Evolutionary conservation across 257 asterid genomes (phyloP), one percentile per base, ranked within the genome.

Genomic region (Paraleonurus japonicus): DNA sequence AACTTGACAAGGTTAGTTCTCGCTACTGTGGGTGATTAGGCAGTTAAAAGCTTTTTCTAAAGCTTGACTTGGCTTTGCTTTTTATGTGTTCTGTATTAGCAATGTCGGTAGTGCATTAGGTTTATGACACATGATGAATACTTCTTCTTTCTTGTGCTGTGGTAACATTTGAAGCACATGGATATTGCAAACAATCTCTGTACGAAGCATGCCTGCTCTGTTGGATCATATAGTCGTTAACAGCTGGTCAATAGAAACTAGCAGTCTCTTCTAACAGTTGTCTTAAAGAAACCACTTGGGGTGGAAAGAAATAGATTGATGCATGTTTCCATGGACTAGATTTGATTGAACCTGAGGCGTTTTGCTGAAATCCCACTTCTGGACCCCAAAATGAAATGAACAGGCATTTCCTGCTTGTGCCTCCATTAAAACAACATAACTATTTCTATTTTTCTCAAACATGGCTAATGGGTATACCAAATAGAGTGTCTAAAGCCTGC

Each of bases 331-430:
- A 45, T 26, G 58, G 53, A 22, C 37, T 67, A 32, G 32, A 27
- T 33, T 64, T 58, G 33, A 23, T 24, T 72, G 70, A 41, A 63
- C 54, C 35, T 32, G 39, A 28, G 16, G 48, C 28, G n/a, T 30
- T 60, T 20, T 19, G 39, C 27, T 39, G 55, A 33, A 67, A 57
- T 37, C 41, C 12, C 15, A 39, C 45, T 8, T 22, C 32, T 58
- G 13, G 39, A 39, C 45, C 41, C 43, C 26, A 20, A 3, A 7
- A n/a, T 39, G 35, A 59, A 35, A 12, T 43, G 22, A 12, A 59
- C 67, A 30, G 58, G 24, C 64, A 61, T 23, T 65, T 33, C 6
- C 63, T 73, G 28, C 72, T 22, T 47, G 57, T 20, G 12, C 27
- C 16, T 59, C n/a, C 60, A 15, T 64, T 37, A 26, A 57, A 41